phyloP scores from a whole-genome alignment of 2,329 filamentous ascomycete species.

The Didymella pomorum region DNA sequence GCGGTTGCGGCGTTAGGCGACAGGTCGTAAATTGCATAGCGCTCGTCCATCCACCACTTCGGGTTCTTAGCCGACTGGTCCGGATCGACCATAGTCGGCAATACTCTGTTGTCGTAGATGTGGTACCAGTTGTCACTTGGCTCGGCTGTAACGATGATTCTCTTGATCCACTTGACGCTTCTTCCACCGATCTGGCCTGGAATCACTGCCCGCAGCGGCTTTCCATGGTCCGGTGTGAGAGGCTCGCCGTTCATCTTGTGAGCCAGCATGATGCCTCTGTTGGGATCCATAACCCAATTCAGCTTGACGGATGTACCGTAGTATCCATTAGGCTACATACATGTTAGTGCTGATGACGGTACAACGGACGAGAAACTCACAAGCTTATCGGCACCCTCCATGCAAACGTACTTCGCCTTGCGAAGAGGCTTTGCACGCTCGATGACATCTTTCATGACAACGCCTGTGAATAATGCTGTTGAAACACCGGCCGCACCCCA shows the following conservation, averaged over 20 bases:
- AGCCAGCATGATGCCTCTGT: constrained; percentile 84
- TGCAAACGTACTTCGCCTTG: constrained; percentile 82
- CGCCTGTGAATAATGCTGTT: constrained; percentile 87
- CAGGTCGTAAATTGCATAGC: constrained; percentile 92
- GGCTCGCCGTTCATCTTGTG: constrained; percentile 90
- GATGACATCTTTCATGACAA: constrained; percentile 76
- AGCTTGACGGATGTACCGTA: constrained; percentile 90
- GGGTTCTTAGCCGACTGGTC: constrained; percentile 78
- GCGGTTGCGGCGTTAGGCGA: constrained; percentile 85
- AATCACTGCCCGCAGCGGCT: constrained; percentile 81
- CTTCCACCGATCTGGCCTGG: constrained; percentile 91
- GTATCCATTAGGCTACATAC: constrained; percentile 75
- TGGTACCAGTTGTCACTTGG: constrained; percentile 96
- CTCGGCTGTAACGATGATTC: constrained; percentile 75
- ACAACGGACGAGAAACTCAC: constrained; percentile 44
- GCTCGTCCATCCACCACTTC: constrained; percentile 85
- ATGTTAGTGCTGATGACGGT: constrained; percentile 21
- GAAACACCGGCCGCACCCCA: constrained; percentile 90
- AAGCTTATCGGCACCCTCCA: constrained; percentile 87
- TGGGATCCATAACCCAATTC: constrained; percentile 85
- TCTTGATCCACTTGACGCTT: constrained; percentile 92
- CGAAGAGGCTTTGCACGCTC: constrained; percentile 71
- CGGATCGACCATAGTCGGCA: constrained; percentile 85
- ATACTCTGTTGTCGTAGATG: constrained; percentile 88
- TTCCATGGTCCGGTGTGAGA: constrained; percentile 84